These are phyloP conservation scores for Glebionis coronaria DNA, from an alignment of 129 eudicot species.

Conservation along the genomic window DNA sequence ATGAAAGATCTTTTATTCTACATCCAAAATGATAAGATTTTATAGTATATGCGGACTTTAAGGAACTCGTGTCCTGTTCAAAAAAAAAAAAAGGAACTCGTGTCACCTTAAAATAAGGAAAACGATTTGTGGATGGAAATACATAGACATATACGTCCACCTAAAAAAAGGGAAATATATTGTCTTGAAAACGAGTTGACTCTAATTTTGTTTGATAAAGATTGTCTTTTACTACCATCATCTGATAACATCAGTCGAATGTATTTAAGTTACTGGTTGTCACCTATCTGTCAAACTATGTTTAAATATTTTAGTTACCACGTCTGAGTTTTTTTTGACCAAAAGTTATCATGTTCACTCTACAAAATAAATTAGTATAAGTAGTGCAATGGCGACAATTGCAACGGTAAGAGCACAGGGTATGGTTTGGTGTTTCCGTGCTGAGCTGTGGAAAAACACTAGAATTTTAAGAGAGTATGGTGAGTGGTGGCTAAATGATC, in stretches of 20 bases:
- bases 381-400: too few species aligned
- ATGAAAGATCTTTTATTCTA: neutral
- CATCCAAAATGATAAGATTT: neutral
- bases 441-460: too few species aligned
- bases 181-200: neutral
- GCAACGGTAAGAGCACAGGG: too few species aligned
- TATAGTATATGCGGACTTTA: neutral
- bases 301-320: neutral
- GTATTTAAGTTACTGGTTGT: slow-evolving; percentile 1
- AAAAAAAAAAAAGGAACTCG: slow-evolving; percentile 14
- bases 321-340: too few species aligned
- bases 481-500: too few species aligned
- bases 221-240: slow-evolving; percentile 13
- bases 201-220: neutral
- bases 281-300: neutral
- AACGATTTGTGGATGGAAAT: neutral
- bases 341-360: slow-evolving; percentile 1
- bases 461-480: too few species aligned
- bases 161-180: neutral
- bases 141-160: neutral
- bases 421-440: too few species aligned
- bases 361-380: neutral
- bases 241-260: neutral
- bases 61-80: slow-evolving; percentile 7
- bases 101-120: neutral